A percentile compares a stretch with the other conserved stretches of the same genome.
Evolutionary conservation across 441 rosid genomes (phyloP).

Genomic region (Isatis lusitanica): DNA sequence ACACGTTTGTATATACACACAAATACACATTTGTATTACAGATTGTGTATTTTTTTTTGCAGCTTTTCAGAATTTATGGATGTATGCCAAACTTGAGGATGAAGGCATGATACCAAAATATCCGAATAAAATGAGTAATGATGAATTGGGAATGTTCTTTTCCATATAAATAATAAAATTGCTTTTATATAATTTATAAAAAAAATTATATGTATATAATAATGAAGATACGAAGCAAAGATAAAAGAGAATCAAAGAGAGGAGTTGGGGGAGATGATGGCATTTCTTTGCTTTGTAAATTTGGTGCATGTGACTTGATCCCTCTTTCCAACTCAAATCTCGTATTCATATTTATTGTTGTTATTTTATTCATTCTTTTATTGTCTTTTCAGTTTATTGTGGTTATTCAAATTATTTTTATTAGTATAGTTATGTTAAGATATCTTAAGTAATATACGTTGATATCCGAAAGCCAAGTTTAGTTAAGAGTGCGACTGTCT

Average conservation of each 20-base stretch:
- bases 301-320: slow-evolving; percentile 57
- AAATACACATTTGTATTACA: background rate
- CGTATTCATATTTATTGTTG: background rate
- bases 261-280: slow-evolving; percentile 60
- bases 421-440: no score
- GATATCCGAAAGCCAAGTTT: no score
- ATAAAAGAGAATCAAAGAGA: slow-evolving; percentile 29
- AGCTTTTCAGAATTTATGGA: slow-evolving; percentile 14
- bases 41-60: background rate
- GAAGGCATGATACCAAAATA: slow-evolving; percentile 31
- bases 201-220: background rate
- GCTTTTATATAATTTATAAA: background rate
- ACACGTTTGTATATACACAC: background rate
- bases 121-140: slow-evolving; percentile 27
- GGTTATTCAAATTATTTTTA: no score
- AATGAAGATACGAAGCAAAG: slow-evolving; percentile 22
- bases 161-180: slow-evolving; percentile 3
- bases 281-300: slow-evolving; percentile 40
- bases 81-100: slow-evolving; percentile 35
- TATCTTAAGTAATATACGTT: no score
- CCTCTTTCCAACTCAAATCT: slow-evolving; percentile 56
- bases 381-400: background rate
- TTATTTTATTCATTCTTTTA: background rate
- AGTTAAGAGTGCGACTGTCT: no score
- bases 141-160: slow-evolving; percentile 19